Evolutionary conservation across 2,329 filamentous ascomycete genomes (phyloP).

Genomic region (Talaromyces sp.): DNA sequence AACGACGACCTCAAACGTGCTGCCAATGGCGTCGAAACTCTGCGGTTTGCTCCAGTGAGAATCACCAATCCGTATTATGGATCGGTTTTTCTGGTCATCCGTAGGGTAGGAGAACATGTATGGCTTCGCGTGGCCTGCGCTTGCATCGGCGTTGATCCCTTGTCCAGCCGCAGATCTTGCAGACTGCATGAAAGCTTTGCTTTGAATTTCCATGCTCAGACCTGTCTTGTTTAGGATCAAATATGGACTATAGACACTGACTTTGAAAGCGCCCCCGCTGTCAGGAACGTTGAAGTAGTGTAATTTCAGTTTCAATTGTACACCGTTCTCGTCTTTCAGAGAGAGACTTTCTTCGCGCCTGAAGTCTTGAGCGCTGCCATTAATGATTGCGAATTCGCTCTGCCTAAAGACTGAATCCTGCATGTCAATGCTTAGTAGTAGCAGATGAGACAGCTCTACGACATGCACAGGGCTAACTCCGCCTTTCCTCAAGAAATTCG

Average conservation of each 20-base stretch:
- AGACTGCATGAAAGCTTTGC: constrained; percentile 81
- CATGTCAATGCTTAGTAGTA: constrained; percentile 91
- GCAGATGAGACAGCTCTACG: constrained; percentile 87
- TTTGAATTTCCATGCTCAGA: constrained; percentile 76
- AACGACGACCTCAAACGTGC: constrained; percentile 79
- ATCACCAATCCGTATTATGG: constrained; percentile 77
- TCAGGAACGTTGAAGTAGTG: constrained; percentile 89
- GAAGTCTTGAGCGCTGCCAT: constrained; percentile 83
- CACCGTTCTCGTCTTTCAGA: constrained; percentile 77
- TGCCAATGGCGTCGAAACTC: constrained; percentile 96
- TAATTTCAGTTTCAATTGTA: constrained; percentile 72
- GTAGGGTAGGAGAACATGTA: constrained; percentile 94
- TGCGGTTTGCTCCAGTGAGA: constrained; percentile 96
- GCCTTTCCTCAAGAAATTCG: constrained; percentile 93
- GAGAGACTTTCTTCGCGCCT: constrained; percentile 70
- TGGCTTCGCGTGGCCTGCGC: constrained; percentile 62
- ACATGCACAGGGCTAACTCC: constrained; percentile 96
- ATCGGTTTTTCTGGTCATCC: constrained; percentile 87
- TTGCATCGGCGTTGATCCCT: constrained; percentile 50
- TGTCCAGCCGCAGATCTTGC: constrained; percentile 80
- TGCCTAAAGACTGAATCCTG: constrained; percentile 92
- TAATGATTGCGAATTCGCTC: constrained; percentile 96
- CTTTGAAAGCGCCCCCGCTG: constrained; percentile 91
- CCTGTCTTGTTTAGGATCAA: constrained; percentile 94
- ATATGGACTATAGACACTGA: constrained; percentile 92